Evolutionary conservation across 805 yeast genomes (phyloP).

Genomic region (Candida berthetii): DNA sequence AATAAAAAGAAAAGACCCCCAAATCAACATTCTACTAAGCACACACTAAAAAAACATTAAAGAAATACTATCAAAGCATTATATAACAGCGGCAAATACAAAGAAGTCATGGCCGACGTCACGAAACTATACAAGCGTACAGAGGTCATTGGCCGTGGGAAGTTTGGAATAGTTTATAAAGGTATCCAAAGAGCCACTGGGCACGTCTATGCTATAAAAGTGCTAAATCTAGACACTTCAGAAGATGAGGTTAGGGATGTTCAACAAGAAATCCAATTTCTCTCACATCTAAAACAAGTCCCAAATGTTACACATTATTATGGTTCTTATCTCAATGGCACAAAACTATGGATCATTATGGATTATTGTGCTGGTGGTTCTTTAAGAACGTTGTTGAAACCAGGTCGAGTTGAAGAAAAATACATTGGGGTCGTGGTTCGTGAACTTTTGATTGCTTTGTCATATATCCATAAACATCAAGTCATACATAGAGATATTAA

Average conservation of each 20-base stretch:
- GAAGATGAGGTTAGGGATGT: conserved; percentile 94
- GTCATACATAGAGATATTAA: conserved; percentile 95
- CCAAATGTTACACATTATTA: conserved; percentile 93
- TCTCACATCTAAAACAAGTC: conserved; percentile 72
- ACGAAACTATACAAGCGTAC: conserved; percentile 59
- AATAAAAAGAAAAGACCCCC: background rate
- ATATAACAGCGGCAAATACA: no score
- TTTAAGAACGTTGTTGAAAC: conserved; percentile 59
- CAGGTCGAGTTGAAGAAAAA: conserved; percentile 84
- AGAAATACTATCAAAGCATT: no score
- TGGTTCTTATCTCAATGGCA: conserved; percentile 81
- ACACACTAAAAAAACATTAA: no score
- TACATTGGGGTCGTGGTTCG: conserved; percentile 80
- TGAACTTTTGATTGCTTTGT: conserved; percentile 73
- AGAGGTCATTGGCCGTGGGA: conserved; percentile 93
- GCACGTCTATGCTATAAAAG: conserved; percentile 87
- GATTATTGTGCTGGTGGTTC: conserved; percentile 98
- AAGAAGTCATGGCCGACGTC: conserved; percentile 16
- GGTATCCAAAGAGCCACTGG: conserved; percentile 67
- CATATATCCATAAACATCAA: conserved; percentile 79
- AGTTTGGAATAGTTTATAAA: conserved; percentile 94
- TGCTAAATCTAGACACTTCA: conserved; percentile 84
- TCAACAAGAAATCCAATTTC: conserved; percentile 84
- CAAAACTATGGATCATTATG: conserved; percentile 97
- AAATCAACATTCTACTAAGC: no score